phyloP scores from a whole-genome alignment of 805 yeast species.

The Sugiyamaella valdiviana region DNA sequence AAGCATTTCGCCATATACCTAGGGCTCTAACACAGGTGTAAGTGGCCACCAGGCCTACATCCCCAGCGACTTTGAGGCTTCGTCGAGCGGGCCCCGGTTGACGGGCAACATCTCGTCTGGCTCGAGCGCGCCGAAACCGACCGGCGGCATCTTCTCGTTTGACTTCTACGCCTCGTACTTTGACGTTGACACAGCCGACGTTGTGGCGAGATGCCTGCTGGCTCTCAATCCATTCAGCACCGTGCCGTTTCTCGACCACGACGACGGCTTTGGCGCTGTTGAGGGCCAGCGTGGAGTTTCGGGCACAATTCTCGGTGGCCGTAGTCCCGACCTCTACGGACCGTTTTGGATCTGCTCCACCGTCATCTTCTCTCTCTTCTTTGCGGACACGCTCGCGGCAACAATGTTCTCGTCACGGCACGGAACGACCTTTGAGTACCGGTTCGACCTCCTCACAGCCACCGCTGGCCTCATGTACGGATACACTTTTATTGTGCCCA shows the following conservation, averaged over 20 bases:
- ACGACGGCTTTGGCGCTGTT: conserved; percentile 17
- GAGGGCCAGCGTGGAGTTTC: conserved; percentile 23
- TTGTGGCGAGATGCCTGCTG: conserved; percentile 45
- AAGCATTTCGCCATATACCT: neutral
- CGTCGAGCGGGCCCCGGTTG: conserved; percentile 10
- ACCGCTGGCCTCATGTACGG: conserved; percentile 70
- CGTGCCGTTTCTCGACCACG: conserved; percentile 23
- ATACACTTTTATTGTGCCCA: conserved; percentile 64
- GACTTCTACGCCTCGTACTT: conserved; percentile 60
- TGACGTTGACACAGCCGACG: conserved; percentile 62
- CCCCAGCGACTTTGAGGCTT: conserved; percentile 30
- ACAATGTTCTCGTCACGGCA: conserved; percentile 46
- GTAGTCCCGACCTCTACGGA: conserved; percentile 70
- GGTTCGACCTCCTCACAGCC: conserved; percentile 56
- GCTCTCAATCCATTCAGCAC: conserved; percentile 51
- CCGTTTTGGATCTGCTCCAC: conserved; percentile 89
- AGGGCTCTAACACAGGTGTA: neutral
- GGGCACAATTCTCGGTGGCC: conserved; percentile 35
- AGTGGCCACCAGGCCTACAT: conserved; percentile 30
- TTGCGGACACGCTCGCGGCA: conserved; percentile 65
- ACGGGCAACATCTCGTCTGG: conserved; percentile 10
- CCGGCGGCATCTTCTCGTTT: conserved; percentile 48
- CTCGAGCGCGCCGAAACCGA: conserved; percentile 7
- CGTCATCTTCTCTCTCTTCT: conserved; percentile 64
- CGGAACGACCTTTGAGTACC: conserved; percentile 47